Evolutionary conservation across 1,139 yeast genomes (phyloP).

Genomic region (Candida neerlandica): DNA sequence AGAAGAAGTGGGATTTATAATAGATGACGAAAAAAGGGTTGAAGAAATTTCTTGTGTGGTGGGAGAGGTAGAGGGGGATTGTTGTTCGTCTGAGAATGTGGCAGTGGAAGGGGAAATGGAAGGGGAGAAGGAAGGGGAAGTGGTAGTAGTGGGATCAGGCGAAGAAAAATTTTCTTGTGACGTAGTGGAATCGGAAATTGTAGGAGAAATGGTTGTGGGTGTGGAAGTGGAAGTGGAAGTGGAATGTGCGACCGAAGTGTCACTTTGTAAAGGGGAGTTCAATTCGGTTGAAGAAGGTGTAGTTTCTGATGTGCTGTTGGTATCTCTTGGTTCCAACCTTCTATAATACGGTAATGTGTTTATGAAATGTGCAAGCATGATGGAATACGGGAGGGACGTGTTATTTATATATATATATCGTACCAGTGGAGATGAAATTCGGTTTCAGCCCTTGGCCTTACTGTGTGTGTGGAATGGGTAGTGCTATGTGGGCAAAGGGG

Average conservation of each 20-base stretch:
- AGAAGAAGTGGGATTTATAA: background rate
- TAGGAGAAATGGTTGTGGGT: background rate
- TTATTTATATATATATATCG: background rate
- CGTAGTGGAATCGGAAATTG: background rate
- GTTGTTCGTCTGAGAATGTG: background rate
- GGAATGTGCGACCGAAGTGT: background rate
- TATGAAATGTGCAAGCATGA: background rate
- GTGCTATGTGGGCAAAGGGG: background rate
- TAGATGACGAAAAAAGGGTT: background rate
- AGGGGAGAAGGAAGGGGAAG: background rate
- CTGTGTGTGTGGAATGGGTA: too few relatives aligned
- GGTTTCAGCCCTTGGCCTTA: background rate
- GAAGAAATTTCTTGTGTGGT: conserved; percentile 1
- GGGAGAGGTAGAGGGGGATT: background rate
- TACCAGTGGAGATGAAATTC: too few relatives aligned
- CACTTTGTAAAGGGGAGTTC: background rate
- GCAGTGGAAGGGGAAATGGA: background rate
- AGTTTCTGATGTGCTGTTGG: background rate
- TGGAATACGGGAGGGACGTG: background rate
- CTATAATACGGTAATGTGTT: background rate
- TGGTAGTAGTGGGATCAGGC: background rate
- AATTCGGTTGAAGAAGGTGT: background rate
- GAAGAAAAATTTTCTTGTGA: conserved; percentile 1
- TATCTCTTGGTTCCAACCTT: background rate
- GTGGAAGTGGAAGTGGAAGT: background rate